Conservation (phyloP, 441 rosid species). For the Pelargonium cotyledonis region DNA sequence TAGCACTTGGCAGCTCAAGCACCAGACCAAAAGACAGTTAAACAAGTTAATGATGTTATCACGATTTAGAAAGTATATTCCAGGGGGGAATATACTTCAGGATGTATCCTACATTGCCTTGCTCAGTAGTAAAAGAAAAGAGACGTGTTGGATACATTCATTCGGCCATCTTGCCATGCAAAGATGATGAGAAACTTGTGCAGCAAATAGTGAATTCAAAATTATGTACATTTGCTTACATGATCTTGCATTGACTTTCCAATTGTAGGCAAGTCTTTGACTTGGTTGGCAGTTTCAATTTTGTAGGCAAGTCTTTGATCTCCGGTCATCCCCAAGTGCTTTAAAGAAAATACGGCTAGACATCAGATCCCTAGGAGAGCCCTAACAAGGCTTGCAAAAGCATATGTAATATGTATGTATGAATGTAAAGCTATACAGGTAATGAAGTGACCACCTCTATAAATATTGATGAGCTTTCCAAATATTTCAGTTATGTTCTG, state of each 20-base stretch:
- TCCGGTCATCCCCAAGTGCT: constrained; percentile 92
- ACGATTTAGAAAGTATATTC: no score
- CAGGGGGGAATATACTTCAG: no score
- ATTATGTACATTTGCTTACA: constrained; percentile 41
- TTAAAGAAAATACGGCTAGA: constrained; percentile 20
- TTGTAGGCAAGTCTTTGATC: constrained; percentile 84
- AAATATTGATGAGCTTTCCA: constrained; percentile 80
- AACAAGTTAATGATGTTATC: no score
- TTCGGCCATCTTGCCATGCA: no score
- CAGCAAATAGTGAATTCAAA: no score
- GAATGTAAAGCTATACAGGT: neutral
- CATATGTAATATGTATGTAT: neutral
- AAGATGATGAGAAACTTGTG: no score
- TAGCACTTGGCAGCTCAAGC: no score
- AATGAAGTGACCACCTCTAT: constrained; percentile 52
- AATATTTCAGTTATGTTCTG: constrained; percentile 73
- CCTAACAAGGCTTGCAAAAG: constrained; percentile 5
- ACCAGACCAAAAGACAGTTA: no score
- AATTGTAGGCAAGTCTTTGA: constrained; percentile 73
- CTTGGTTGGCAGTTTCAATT: constrained; percentile 78
- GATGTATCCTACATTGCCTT: no score
- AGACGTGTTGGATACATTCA: no score
- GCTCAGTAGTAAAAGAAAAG: no score
- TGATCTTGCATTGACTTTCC: constrained; percentile 92
- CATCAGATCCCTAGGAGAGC: constrained; percentile 13